Evolutionary conservation across 2,329 filamentous ascomycete species (phyloP).

Genomic region (Alternaria burnsii): DNA sequence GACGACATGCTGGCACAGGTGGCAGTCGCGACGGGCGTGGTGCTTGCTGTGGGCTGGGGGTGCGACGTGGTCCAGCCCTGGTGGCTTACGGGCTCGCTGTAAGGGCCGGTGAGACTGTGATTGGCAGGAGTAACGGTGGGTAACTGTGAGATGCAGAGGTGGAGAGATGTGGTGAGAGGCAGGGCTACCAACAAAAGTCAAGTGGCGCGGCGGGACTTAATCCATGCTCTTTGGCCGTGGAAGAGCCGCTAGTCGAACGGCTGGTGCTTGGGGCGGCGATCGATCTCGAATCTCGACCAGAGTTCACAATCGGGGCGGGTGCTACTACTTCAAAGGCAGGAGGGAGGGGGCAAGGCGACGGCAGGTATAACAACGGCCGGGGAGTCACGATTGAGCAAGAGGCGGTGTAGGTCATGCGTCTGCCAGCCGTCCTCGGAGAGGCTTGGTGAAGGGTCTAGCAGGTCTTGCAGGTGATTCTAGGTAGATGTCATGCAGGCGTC

Average conservation of each 20-base stretch:
- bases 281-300: background rate
- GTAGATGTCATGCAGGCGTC: slow-evolving; percentile 25
- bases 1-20: slow-evolving; percentile 18
- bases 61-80: slow-evolving; percentile 27
- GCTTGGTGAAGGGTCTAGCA: slow-evolving; percentile 16
- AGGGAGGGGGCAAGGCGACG: background rate
- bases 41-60: slow-evolving; percentile 20
- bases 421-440: slow-evolving; percentile 3
- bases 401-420: slow-evolving; percentile 32
- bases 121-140: slow-evolving; percentile 22
- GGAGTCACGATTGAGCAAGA: background rate
- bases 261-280: slow-evolving; percentile 6
- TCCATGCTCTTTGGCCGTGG: slow-evolving; percentile 6
- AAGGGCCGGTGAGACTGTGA: slow-evolving; percentile 20
- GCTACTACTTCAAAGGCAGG: background rate
- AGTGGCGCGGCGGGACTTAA: slow-evolving; percentile 5
- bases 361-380: slow-evolving; percentile 4
- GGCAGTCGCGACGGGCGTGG: slow-evolving; percentile 16
- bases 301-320: background rate
- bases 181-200: slow-evolving; percentile 6
- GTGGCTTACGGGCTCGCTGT: slow-evolving; percentile 6
- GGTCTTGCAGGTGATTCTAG: slow-evolving; percentile 19
- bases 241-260: slow-evolving; percentile 14
- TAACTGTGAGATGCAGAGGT: slow-evolving; percentile 2
- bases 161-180: slow-evolving; percentile 21